These are phyloP conservation scores for Hypoxylon subgilvum DNA, from an alignment of 495 filamentous ascomycete species.

Conservation along the genomic window DNA sequence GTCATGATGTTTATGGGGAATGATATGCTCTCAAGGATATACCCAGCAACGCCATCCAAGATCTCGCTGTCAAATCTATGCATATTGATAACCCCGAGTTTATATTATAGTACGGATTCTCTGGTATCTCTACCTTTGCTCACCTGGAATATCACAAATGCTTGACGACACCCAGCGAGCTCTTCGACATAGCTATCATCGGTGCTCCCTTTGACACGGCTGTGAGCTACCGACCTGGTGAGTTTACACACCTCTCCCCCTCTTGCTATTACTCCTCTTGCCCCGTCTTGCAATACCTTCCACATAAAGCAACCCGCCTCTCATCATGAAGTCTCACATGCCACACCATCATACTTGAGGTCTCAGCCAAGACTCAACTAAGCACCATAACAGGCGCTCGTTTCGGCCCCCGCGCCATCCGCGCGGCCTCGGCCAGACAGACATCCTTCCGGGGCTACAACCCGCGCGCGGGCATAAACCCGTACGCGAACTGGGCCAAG, in stretches of 20 bases:
- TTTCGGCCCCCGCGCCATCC: constrained; percentile 82
- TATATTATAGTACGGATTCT: constrained; percentile 81
- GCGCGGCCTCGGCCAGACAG: constrained; percentile 76
- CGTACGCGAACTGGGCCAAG: constrained; percentile 73
- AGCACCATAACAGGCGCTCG: constrained; percentile 63
- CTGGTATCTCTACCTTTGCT: constrained; percentile 80
- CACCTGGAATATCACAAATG: constrained; percentile 78
- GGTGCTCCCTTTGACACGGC: constrained; percentile 87
- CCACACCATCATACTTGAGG: neutral
- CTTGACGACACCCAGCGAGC: constrained; percentile 67
- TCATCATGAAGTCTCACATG: neutral
- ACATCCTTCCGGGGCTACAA: constrained; percentile 78
- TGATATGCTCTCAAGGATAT: too few relatives aligned
- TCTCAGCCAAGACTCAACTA: neutral
- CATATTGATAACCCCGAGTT: constrained; percentile 7
- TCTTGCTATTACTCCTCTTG: neutral
- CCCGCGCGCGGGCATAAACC: constrained; percentile 76
- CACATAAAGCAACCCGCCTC: neutral
- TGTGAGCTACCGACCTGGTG: constrained; percentile 77
- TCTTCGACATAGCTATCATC: constrained; percentile 80
- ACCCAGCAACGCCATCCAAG: too few relatives aligned
- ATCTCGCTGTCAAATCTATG: neutral
- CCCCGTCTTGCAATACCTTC: neutral
- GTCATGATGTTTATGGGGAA: too few relatives aligned
- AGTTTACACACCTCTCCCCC: constrained; percentile 7